Evolutionary conservation across 2,329 filamentous ascomycete genomes (phyloP).

Genomic region (Phaeoacremonium minimum): DNA sequence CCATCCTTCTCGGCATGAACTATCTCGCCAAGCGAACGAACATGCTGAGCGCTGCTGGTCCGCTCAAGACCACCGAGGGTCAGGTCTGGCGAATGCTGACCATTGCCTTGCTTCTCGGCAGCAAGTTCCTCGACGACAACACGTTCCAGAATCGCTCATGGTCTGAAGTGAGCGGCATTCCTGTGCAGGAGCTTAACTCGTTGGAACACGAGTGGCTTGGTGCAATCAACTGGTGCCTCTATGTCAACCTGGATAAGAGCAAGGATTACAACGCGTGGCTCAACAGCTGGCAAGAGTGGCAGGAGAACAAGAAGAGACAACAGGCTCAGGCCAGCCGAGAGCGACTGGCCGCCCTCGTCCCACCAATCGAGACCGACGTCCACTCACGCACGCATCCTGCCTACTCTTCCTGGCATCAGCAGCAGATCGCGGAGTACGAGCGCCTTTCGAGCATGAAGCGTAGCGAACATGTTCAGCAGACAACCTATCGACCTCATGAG

Average conservation of each 20-base stretch:
- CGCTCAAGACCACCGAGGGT: constrained; percentile 57
- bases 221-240: constrained; percentile 78
- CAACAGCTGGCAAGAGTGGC: constrained; percentile 56
- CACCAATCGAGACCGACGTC: constrained; percentile 40
- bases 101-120: constrained; percentile 77
- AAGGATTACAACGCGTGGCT: constrained; percentile 66
- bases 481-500: constrained; percentile 39
- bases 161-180: constrained; percentile 91
- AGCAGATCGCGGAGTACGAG: constrained; percentile 52
- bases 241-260: constrained; percentile 76
- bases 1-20: constrained; percentile 85
- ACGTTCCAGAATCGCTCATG: constrained; percentile 97
- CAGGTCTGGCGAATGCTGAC: constrained; percentile 87
- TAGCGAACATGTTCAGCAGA: constrained; percentile 18
- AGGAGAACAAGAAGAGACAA: constrained; percentile 49
- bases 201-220: constrained; percentile 86
- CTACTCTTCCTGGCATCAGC: constrained; percentile 44
- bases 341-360: constrained; percentile 41
- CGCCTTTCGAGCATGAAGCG: constrained; percentile 35
- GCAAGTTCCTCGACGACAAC: constrained; percentile 95
- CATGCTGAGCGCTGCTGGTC: constrained; percentile 55
- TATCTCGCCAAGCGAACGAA: constrained; percentile 83
- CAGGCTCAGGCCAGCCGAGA: constrained; percentile 44
- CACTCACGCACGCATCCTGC: constrained; percentile 27
- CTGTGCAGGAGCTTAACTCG: constrained; percentile 76